phyloP scores from a whole-genome alignment of 1,284 basidiomycete genomes.

The Earliella scabrosa region DNA sequence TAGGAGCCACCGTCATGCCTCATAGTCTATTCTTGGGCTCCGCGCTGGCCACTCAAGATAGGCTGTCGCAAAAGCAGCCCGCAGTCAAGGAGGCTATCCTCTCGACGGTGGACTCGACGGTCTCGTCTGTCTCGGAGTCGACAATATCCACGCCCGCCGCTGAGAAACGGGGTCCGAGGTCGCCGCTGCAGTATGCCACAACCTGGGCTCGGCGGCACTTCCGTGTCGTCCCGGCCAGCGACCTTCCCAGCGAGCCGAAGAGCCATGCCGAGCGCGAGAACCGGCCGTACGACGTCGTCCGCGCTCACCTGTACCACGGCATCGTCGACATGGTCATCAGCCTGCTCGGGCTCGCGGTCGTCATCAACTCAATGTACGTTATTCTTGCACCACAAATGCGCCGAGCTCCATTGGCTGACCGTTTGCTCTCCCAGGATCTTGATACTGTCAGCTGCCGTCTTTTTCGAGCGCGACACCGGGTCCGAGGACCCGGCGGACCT shows the following conservation, averaged over 20 bases:
- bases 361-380: slow-evolving; percentile 82
- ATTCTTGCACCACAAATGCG: not conserved
- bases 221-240: slow-evolving; percentile 25
- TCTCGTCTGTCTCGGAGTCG: slow-evolving; percentile 14
- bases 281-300: slow-evolving; percentile 70
- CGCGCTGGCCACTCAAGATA: slow-evolving; percentile 81
- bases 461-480: slow-evolving; percentile 60
- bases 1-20: slow-evolving; percentile 90
- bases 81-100: slow-evolving; percentile 2
- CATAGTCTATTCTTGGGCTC: slow-evolving; percentile 92
- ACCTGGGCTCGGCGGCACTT: slow-evolving; percentile 19
- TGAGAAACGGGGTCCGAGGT: not conserved
- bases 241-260: slow-evolving; percentile 23
- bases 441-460: slow-evolving; percentile 73
- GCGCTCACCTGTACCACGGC: slow-evolving; percentile 79
- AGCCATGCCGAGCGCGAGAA: slow-evolving; percentile 52
- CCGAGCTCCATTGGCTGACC: slow-evolving; percentile 9
- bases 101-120: slow-evolving; percentile 10
- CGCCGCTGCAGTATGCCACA: not conserved
- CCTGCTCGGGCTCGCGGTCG: slow-evolving; percentile 82
- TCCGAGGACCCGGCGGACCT: slow-evolving; percentile 65
- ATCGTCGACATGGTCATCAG: slow-evolving; percentile 68
- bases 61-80: slow-evolving; percentile 42
- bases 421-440: slow-evolving; percentile 57
- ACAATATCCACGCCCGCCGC: slow-evolving; percentile 1